Evolutionary conservation across 805 yeast species (phyloP), one percentile per base, ranked within the genome.

Genomic region (Ogataea pignaliae): DNA sequence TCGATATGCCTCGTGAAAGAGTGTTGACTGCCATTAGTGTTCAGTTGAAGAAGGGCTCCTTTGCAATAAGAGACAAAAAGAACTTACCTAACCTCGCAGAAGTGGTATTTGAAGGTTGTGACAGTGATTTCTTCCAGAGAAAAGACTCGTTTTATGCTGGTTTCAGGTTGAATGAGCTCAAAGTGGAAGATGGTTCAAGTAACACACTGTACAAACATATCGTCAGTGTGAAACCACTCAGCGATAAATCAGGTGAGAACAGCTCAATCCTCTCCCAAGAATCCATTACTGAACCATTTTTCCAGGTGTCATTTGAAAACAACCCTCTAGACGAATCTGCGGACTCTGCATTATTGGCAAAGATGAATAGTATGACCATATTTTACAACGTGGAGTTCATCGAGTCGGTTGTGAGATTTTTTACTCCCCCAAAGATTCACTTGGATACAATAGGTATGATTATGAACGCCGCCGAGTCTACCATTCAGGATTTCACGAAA

Each of bases 391-490:
- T 88, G n/a, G 75, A 71, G 36, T 86, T 93, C 52, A 72, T 91
- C 29, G 93, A 89, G 53, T 85, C 81, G 45, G 72, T 93, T 40
- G 73, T 77, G 13, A 66, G 63, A 45, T 91, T 95, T 57, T 93
- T 93, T 71, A 81, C 76, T 39, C 96, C 97, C 1, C 96, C 97
- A 16, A 81, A 80, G 46, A 80, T 80, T 26, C 95, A 90, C 54
- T 71, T 82, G 44, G 96, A 90, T 56, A 89, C 97, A 0, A 80
- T 93, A 17, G 91, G 89, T 32, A 93, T 93, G 10, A 78, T 95
- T 21, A 79, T 93, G 79, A 83, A 79, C 62, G 98, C 97, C 1
- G 99, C 99, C 0, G 96, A 90, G 49, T 87, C 90, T 0, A 90
- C 97, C 0, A 85, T 93, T 45, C 97, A 89, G 57, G 97, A 95